A percentile compares a stretch with the other conserved stretches of the same genome.
These are phyloP conservation scores for Cadophora luteo-olivacea DNA, from an alignment of 2,329 filamentous ascomycete genomes.

Conservation along the genomic window DNA sequence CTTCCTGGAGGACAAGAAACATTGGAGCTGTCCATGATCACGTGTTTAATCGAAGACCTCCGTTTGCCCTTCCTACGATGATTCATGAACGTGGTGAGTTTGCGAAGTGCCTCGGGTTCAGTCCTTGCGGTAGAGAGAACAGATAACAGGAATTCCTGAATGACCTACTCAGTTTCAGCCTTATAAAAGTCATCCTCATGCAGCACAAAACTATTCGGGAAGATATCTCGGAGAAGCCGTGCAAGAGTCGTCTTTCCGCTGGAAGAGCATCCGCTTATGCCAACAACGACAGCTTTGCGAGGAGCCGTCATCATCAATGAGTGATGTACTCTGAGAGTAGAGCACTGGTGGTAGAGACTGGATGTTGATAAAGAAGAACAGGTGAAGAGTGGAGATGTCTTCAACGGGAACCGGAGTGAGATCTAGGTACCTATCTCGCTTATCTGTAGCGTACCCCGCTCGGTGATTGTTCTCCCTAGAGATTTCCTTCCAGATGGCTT, in stretches of 20 bases:
- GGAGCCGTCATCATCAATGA: conserved; percentile 24
- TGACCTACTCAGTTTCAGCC: conserved; percentile 72
- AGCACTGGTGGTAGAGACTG: not conserved
- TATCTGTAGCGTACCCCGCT: conserved; percentile 8
- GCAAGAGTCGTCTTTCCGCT: conserved; percentile 96
- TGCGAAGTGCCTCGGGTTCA: not conserved
- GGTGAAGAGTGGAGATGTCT: not conserved
- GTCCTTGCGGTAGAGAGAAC: not conserved
- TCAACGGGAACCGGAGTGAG: not conserved
- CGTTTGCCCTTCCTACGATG: not conserved
- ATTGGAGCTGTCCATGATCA: not conserved
- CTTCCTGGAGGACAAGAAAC: too few species aligned
- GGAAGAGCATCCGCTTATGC: conserved; percentile 87
- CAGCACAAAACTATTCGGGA: conserved; percentile 79
- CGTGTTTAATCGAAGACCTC: not conserved
- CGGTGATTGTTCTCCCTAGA: too few species aligned
- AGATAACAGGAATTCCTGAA: not conserved
- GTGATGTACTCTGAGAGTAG: not conserved
- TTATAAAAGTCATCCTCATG: conserved; percentile 98
- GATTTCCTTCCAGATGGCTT: too few species aligned
- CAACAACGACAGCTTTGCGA: conserved; percentile 65
- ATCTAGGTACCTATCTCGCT: not conserved
- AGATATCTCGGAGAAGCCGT: conserved; percentile 81
- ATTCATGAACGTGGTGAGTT: not conserved
- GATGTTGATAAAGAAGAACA: not conserved